Evolutionary conservation across 306 rosid genomes (phyloP), one percentile per base, ranked within the genome.

Genomic region (Ziziphus jujuba): DNA sequence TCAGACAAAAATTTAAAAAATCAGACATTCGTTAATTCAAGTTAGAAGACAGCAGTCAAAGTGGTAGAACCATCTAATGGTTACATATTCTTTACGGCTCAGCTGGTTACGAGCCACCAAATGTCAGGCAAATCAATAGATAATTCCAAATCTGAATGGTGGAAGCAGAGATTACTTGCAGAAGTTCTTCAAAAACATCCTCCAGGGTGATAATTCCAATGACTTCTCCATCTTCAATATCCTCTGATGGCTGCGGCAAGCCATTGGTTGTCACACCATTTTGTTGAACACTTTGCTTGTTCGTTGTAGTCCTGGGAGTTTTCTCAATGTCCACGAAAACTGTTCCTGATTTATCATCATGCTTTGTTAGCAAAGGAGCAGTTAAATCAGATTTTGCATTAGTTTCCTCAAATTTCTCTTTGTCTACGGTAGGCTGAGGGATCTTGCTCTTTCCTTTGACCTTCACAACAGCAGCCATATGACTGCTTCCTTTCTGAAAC

Each of bases 131-230:
- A 23, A 8, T 35, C 7, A 16, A 22, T 2, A 24, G n/a, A 60
- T 17, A 43, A 22, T 43, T 62, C 33, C 33, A 52, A 8, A 53
- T 71, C 31, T 49, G 36, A 10, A 51, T 12, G 3, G 56, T 38
- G 28, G 66, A 74, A 52, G 48, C 49, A 57, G 52, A 49, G 64
- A 64, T 56, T 74, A 75, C 84, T 64, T 82, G 97, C 79, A 93
- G 79, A 80, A 93, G 98, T 79, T 93, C 98, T 82, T 90, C 97
- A 75, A 90, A 90, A 64, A 92, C 96, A 84, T 92, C 98, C 77
- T 92, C 97, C 48, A 92, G 72, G 68, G 98, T 92, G 78, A 92
- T 89, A 57, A 92, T 92, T 53, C 98, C 97, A 72, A 92, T 83
- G 75, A 92, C 89, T 78, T 90, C 97, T 35, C 88, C 92, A 61